Percentiles rank a stretch among this genome's conserved stretches.
Evolutionary conservation across 176 grass and related monocot genomes (phyloP).

Genomic region (Hyparrhenia diplandra): DNA sequence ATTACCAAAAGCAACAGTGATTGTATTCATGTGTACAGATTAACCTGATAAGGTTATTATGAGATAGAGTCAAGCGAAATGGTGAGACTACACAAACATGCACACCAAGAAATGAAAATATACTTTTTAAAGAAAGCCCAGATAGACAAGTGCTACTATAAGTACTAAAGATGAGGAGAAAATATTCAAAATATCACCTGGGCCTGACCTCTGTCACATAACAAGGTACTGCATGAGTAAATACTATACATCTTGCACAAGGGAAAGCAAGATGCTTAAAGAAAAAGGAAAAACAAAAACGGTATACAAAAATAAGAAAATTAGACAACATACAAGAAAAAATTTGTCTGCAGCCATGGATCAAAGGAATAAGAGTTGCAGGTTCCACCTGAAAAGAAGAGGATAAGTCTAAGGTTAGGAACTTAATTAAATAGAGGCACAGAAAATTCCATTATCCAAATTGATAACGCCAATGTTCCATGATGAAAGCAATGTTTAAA

Average conservation of each 20-base stretch:
- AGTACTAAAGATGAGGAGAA: neutral
- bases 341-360: slow-evolving; percentile 94
- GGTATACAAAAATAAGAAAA: slow-evolving; percentile 14
- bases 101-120: slow-evolving; percentile 6
- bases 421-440: slow-evolving; percentile 27
- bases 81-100: neutral
- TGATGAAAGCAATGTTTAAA: slow-evolving; percentile 14
- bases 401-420: slow-evolving; percentile 22
- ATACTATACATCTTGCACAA: neutral
- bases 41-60: neutral
- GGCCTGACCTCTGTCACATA: slow-evolving; percentile 3
- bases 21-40: neutral
- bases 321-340: slow-evolving; percentile 70
- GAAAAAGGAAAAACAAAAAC: neutral
- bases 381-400: slow-evolving; percentile 72
- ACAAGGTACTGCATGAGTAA: slow-evolving; percentile 5
- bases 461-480: slow-evolving; percentile 11
- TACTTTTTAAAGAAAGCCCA: neutral
- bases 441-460: slow-evolving; percentile 8
- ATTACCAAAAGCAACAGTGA: slow-evolving; percentile 19
- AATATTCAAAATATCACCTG: neutral
- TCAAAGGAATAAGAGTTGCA: slow-evolving; percentile 76
- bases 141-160: neutral
- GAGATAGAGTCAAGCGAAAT: neutral
- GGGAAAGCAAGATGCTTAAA: neutral